phyloP scores from a whole-genome alignment of 495 filamentous ascomycete species.

The Astrothelium subdiscretum region DNA sequence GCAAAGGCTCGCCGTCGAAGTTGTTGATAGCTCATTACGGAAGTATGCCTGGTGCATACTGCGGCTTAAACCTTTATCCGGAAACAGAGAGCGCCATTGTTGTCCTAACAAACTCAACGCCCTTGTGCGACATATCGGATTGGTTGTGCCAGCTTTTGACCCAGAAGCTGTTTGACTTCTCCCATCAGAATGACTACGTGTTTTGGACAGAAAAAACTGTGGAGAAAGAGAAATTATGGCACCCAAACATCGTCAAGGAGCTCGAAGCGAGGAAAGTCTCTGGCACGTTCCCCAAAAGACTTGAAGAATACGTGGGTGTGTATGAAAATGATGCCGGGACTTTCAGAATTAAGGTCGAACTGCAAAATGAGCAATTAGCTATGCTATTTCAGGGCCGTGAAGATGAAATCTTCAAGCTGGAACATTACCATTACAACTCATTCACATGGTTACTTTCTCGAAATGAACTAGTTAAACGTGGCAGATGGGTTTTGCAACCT shows the following conservation, averaged over 20 bases:
- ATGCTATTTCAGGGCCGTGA: neutral
- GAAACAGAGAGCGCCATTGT: neutral
- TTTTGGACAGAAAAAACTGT: neutral
- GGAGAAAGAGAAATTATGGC: neutral
- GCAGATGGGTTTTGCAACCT: neutral
- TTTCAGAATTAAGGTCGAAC: neutral
- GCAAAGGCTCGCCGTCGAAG: neutral
- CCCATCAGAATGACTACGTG: neutral
- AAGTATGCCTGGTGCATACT: neutral
- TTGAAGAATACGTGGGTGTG: neutral
- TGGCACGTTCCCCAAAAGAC: neutral
- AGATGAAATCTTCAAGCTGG: neutral
- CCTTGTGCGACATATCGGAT: neutral
- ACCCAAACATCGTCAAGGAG: neutral
- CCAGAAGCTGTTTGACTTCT: neutral
- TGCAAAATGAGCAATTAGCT: neutral
- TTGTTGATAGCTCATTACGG: neutral
- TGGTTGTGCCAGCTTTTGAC: neutral
- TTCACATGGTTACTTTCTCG: neutral
- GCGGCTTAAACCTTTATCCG: neutral
- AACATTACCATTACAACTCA: neutral
- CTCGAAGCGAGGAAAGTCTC: neutral
- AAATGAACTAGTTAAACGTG: neutral
- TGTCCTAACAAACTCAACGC: neutral
- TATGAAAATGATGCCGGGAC: neutral